Percentiles rank a stretch among this genome's conserved stretches.
Evolutionary conservation across 768 basidiomycete genomes (phyloP).

Genomic region (Naganishia antarctica): DNA sequence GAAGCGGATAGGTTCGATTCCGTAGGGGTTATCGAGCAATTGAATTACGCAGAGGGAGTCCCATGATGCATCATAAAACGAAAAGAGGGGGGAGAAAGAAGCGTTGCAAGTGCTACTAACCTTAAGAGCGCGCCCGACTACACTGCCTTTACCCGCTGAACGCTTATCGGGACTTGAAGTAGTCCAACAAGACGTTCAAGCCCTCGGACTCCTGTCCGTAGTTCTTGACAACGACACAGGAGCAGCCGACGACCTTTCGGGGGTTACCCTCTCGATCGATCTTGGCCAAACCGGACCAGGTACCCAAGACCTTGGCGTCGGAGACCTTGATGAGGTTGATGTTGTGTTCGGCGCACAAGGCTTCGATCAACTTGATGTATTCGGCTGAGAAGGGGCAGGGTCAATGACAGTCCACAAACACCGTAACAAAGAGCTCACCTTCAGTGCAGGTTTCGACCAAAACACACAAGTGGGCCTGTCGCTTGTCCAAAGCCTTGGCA

Average conservation of each 20-base stretch:
- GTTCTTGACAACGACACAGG: constrained; percentile 88
- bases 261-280: constrained; percentile 99
- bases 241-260: constrained; percentile 67
- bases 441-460: constrained; percentile 98
- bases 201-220: constrained; percentile 94
- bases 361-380: constrained; percentile 99
- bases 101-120: background rate
- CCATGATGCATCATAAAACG: constrained; percentile 45
- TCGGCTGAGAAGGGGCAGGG: constrained; percentile 58
- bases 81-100: constrained; percentile 1
- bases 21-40: constrained; percentile 45
- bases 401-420: background rate
- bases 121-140: constrained; percentile 9
- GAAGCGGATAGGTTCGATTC: constrained; percentile 51
- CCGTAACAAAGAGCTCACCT: constrained; percentile 43
- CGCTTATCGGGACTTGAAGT: constrained; percentile 88
- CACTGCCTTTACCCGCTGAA: background rate
- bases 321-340: constrained; percentile 99
- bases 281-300: constrained; percentile 99
- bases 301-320: constrained; percentile 94
- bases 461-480: constrained; percentile 96
- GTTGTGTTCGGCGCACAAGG: constrained; percentile 98
- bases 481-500: constrained; percentile 97
- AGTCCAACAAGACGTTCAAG: constrained; percentile 64
- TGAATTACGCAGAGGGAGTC: constrained; percentile 49